Evolutionary conservation across 768 basidiomycete species (phyloP), one percentile per base, ranked within the genome.

Genomic region (Pulveroboletus sp.): DNA sequence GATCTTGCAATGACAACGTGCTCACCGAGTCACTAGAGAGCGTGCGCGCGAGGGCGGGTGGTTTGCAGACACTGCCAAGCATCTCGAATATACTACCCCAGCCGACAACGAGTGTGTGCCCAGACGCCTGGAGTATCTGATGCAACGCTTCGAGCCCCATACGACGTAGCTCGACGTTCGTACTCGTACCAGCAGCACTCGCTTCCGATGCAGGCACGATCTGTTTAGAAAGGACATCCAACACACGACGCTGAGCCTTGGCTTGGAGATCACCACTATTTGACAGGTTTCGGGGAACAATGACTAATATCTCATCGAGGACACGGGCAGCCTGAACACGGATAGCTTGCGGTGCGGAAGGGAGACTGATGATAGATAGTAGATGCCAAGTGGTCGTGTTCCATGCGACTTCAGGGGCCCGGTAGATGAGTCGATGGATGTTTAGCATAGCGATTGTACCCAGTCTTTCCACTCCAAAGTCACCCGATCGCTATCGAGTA

Each of bases 81-180:
- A 97, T 93, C 56, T 85, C 81, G 66, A 98, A 97, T 57, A 97
- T 92, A 0, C 77, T 86, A 57, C 88, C 85, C 95, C 95, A 99
- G 0, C 96, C 95, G 12, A 88, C 81, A 8, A 93, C 80, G 1
- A 99, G 75, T 0, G 92, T 93, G 66, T 97, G 93, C 0, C 91
- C 95, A 0, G 91, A 89, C 1, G 85, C 82, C 63, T 97, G 90
- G 9, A 99, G 72, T 46, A 99, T 93, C 57, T 89, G 81, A 56
- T 93, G 89, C 9, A 99, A 69, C 0, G 89, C 90, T 59, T 95
- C 91, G 46, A 94, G 72, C 0, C 93, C 95, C 81, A 93, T 88
- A 21, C 84, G 75, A 24, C 93, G 79, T 35, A 98, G 73, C 59
- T 97, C 94, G 15, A 92, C 81, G 5, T 71, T 76, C 0, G 76